Evolutionary conservation across 331 rosid genomes (phyloP).

Genomic region (Quercus tomentella): DNA sequence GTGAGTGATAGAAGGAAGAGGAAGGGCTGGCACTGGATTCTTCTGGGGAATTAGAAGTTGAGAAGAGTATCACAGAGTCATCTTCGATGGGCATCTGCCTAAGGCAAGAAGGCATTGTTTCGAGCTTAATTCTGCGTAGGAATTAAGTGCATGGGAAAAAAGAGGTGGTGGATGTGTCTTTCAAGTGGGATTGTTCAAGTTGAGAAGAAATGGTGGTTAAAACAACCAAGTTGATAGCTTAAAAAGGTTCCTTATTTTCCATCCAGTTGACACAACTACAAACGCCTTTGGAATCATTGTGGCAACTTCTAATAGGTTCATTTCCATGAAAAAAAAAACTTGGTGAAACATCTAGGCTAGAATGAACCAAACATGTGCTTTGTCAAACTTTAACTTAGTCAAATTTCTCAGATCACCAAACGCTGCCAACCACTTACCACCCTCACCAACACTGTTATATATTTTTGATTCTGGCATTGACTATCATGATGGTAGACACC

Average conservation of each 20-base stretch:
- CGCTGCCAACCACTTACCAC: not conserved
- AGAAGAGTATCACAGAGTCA: slow-evolving; percentile 49
- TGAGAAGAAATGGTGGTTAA: slow-evolving; percentile 35
- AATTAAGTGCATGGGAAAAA: not conserved
- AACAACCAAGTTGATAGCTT: slow-evolving; percentile 34
- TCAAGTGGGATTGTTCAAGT: slow-evolving; percentile 4
- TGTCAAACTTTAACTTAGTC: not conserved
- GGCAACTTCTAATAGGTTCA: no score
- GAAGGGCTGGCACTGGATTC: slow-evolving; percentile 51
- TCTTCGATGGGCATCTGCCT: slow-evolving; percentile 47
- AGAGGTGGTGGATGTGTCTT: slow-evolving; percentile 15
- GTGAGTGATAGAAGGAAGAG: slow-evolving; percentile 55
- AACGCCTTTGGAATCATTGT: not conserved
- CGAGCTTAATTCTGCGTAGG: slow-evolving; percentile 8
- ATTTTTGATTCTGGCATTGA: no score
- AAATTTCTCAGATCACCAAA: not conserved
- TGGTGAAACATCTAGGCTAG: not conserved
- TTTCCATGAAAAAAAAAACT: no score
- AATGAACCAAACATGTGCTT: not conserved
- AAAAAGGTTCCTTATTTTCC: not conserved
- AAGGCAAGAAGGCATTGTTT: slow-evolving; percentile 41
- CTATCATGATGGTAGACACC: no score
- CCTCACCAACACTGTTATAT: not conserved
- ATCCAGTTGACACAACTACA: not conserved
- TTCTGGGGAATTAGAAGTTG: slow-evolving; percentile 60